phyloP scores from a whole-genome alignment of 768 basidiomycete species.

The Candolleomyces aberdarensis region DNA sequence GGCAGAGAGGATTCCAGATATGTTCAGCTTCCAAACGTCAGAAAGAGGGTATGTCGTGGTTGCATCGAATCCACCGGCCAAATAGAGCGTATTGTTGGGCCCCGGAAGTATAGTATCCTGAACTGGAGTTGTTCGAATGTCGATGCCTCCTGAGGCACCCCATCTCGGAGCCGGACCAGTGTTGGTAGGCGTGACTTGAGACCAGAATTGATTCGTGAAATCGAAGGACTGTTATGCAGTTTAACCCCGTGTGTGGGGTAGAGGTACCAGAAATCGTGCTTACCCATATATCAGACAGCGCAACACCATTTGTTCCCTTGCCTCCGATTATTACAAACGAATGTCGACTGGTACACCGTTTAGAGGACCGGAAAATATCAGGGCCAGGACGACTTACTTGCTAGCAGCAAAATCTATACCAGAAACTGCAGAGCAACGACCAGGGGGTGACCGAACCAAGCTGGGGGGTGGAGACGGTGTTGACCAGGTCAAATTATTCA shows the following conservation, averaged over 20 bases:
- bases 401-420: slow-evolving; percentile 76
- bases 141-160: slow-evolving; percentile 75
- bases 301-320: slow-evolving; percentile 46
- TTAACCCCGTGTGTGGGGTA: background rate
- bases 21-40: slow-evolving; percentile 67
- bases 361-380: background rate
- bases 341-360: slow-evolving; percentile 49
- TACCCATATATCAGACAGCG: slow-evolving; percentile 76
- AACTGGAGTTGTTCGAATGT: slow-evolving; percentile 43
- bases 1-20: slow-evolving; percentile 70
- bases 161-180: slow-evolving; percentile 58
- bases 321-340: slow-evolving; percentile 77
- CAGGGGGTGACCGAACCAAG: slow-evolving; percentile 48
- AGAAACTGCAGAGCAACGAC: slow-evolving; percentile 60
- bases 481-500: slow-evolving; percentile 60
- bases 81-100: slow-evolving; percentile 71
- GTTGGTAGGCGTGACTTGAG: slow-evolving; percentile 48
- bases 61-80: slow-evolving; percentile 67
- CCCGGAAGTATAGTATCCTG: slow-evolving; percentile 43
- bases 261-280: slow-evolving; percentile 15
- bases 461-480: slow-evolving; percentile 48
- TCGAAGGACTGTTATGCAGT: slow-evolving; percentile 62
- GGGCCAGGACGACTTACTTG: slow-evolving; percentile 52
- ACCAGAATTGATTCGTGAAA: slow-evolving; percentile 76
- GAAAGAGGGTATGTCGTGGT: slow-evolving; percentile 44